Evolutionary conservation across 805 yeast genomes (phyloP).

Genomic region (Debaryomyces castellii): DNA sequence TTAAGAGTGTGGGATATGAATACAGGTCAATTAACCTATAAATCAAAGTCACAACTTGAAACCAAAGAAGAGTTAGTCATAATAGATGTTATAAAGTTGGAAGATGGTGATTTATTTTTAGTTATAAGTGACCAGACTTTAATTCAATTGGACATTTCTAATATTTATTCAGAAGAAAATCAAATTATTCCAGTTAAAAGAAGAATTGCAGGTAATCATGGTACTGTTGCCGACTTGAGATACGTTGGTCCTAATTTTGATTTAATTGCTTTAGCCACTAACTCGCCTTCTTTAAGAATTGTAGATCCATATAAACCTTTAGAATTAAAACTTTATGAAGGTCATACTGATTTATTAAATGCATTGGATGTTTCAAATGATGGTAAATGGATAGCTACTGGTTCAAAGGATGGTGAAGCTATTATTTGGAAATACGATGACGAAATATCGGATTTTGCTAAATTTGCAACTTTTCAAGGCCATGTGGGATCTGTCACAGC

Average conservation of each 20-base stretch:
- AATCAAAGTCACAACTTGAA: slow-evolving; percentile 47
- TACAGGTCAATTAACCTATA: slow-evolving; percentile 46
- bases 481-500: slow-evolving; percentile 88
- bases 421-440: slow-evolving; percentile 74
- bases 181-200: slow-evolving; percentile 43
- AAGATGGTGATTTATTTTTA: slow-evolving; percentile 37
- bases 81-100: slow-evolving; percentile 51
- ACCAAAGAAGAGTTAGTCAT: slow-evolving; percentile 74
- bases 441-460: slow-evolving; percentile 33
- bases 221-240: slow-evolving; percentile 87
- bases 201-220: slow-evolving; percentile 88
- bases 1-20: slow-evolving; percentile 62
- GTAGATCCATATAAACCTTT: slow-evolving; percentile 61
- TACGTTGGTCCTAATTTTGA: slow-evolving; percentile 64
- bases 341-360: slow-evolving; percentile 84
- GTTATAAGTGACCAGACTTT: slow-evolving; percentile 86
- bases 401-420: slow-evolving; percentile 85
- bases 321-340: slow-evolving; percentile 66
- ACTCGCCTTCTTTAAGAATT: slow-evolving; percentile 83
- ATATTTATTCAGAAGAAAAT: slow-evolving; percentile 15
- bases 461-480: slow-evolving; percentile 71
- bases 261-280: slow-evolving; percentile 83
- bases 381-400: slow-evolving; percentile 90
- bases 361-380: slow-evolving; percentile 74
- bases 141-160: slow-evolving; percentile 41